phyloP scores from a whole-genome alignment of 257 asterid species.

The Nicotiana paniculata region DNA sequence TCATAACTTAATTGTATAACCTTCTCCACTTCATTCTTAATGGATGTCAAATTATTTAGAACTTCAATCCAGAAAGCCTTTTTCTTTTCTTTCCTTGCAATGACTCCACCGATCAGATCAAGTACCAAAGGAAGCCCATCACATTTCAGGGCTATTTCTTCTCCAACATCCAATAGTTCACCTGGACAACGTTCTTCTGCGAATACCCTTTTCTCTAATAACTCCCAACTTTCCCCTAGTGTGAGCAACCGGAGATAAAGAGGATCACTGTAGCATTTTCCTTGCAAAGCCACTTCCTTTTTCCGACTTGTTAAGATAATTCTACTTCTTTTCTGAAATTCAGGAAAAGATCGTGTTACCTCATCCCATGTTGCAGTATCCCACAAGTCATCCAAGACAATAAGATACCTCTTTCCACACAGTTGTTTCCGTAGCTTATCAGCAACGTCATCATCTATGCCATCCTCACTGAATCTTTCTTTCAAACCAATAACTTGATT shows the following conservation, averaged over 20 bases:
- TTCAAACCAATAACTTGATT: not conserved
- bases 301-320: slow-evolving; percentile 7
- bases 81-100: slow-evolving; percentile 12
- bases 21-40: not conserved
- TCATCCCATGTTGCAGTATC: slow-evolving; percentile 10
- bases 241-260: not conserved
- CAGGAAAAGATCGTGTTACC: slow-evolving; percentile 1
- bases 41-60: not conserved
- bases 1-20: slow-evolving; percentile 23
- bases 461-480: not conserved
- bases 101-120: slow-evolving; percentile 18
- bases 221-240: slow-evolving; percentile 14
- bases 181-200: slow-evolving; percentile 2
- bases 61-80: slow-evolving; percentile 7
- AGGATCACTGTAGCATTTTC: not conserved
- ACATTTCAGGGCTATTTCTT: slow-evolving; percentile 16
- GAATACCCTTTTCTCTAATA: slow-evolving; percentile 10
- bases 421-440: not conserved
- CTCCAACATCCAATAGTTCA: slow-evolving; percentile 12
- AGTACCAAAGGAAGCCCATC: slow-evolving; percentile 22
- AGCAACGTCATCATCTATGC: not conserved
- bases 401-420: slow-evolving; percentile 7
- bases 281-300: not conserved
- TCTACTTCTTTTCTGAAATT: slow-evolving; percentile 4
- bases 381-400: slow-evolving; percentile 28